phyloP scores from a whole-genome alignment of 306 rosid species.

The Adenanthera pavonina region DNA sequence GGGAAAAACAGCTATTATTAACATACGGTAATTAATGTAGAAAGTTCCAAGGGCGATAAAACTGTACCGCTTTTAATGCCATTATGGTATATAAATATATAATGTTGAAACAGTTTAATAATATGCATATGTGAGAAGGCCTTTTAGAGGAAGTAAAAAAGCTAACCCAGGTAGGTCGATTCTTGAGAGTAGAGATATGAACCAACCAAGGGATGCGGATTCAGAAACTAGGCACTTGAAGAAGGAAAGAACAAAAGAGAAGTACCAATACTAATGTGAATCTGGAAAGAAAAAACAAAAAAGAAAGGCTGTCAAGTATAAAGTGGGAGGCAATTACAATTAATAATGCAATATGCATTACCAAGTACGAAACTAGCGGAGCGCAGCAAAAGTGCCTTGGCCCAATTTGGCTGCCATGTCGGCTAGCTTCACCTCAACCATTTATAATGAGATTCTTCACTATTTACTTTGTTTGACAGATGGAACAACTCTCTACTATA shows the following conservation, averaged over 20 bases:
- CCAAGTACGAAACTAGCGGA: not conserved
- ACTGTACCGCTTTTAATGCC: no score
- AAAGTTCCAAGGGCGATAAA: no score
- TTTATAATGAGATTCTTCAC: constrained; percentile 39
- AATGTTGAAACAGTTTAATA: no score
- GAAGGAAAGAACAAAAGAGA: not conserved
- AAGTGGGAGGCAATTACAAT: not conserved
- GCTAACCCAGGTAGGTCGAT: not conserved
- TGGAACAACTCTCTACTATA: constrained; percentile 14
- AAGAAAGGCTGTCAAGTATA: not conserved
- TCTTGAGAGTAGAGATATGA: not conserved
- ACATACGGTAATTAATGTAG: no score
- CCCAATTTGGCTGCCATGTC: constrained; percentile 32
- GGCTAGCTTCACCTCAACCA: not conserved
- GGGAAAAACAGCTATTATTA: no score
- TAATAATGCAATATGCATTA: not conserved
- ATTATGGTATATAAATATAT: no score
- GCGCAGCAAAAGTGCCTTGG: not conserved
- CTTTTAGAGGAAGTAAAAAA: not conserved
- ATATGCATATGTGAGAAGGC: no score
- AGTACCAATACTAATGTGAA: not conserved
- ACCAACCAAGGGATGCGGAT: not conserved
- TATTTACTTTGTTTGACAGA: not conserved
- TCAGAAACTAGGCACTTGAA: not conserved
- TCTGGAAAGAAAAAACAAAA: not conserved